Base-by-base conservation (phyloP, 2,329 filamentous ascomycete genomes). In the Sarocladium strictum region DNA sequence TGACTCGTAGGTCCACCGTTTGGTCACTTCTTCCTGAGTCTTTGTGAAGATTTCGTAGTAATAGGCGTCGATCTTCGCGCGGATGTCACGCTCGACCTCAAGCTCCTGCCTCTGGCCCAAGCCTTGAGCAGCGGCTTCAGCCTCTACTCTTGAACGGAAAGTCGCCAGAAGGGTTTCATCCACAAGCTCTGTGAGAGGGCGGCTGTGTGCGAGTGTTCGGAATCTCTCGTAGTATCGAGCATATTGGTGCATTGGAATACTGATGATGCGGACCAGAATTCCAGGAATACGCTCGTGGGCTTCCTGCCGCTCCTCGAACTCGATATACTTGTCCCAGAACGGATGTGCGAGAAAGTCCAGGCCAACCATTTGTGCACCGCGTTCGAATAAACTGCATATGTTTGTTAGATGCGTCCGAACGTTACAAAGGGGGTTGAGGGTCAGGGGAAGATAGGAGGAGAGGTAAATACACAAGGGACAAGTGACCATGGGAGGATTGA, bases 251-350 rank as follows among this genome's bases (percentile, higher is more conserved):
- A 96, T 90, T 1, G 94, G 93, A 53, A 97, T 91, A 64, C 89
- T 83, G 54, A 96, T 88, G 55, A 97, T 81, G 54, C 92, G 89
- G 58, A 80, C 79, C 53, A 96, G 79, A 55, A 99, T 90, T 38
- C 83, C 84, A 62, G 95, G 96, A 54, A 97, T 89, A 64, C 85
- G 90, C 59, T 95, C 89, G 14, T 87, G 83, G 0, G 87, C 84
- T 64, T 96, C 91, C 58, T 93, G 78, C 1, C 92, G 87, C 68
- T 97, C 92, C 68, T 97, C 94, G 64, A 95, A 97, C 67, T 97
- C 94, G 59, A 99, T 84, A 66, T 96, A 99, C 72, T 96, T 97
- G 71, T 99, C 94, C 94, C 94, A 99, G 74, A 99, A 97, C 1
- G 91, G 91, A 67, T 97, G 91, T 2, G 92, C 87, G 27, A 96